Base-by-base conservation (phyloP, 345 rosid genomes). In the Arabidopsis arenosa region DNA sequence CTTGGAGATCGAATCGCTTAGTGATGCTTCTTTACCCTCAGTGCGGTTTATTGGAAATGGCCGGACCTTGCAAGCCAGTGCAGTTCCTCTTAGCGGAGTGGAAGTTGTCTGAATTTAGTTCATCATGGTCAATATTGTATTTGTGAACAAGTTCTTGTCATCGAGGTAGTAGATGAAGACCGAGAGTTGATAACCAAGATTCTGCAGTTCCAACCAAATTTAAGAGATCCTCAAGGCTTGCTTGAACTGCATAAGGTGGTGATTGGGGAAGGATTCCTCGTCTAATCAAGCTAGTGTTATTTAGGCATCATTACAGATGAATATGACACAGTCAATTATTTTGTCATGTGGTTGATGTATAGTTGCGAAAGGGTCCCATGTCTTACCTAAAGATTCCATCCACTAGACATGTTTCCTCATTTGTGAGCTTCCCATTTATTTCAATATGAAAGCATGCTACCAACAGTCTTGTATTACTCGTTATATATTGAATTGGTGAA, bases 1-100 rank as follows among this genome's bases (percentile, higher is more conserved):
- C 77, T 84, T 95, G 0, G 96, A 92, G 86, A 90, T 95, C 5
- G 97, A 95, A 75, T 86, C 97, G 15, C 90, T 92, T 66, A 85
- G 89, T 2, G 99, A 95, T 86, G 79, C 89, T 70, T 89, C 93
- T 23, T 68, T 94, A 79, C 98, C 95, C 35, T 92, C 97, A 61
- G 81, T 95, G 39, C 79, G 96, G 83, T 89, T 95, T 82, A 56
- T 87, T 75, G 86, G 96, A 79, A 86, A 73, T 39, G 88, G 90
- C 39, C 86, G 97, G 80, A 88, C 96, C 33, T 80, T 90, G 85
- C 98, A 86, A 85, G 89, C 85, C 84, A 87, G 89, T 77, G 66
- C 91, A 40, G 75, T 81, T 76, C 91, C 98, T 36, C 78, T 83
- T 41, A 87, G 72, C 73, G 96, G 88, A 11, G 82, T 86, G 32